Conservation (phyloP, 2,329 filamentous ascomycete genomes). For the Keithomyces neogunnii region DNA sequence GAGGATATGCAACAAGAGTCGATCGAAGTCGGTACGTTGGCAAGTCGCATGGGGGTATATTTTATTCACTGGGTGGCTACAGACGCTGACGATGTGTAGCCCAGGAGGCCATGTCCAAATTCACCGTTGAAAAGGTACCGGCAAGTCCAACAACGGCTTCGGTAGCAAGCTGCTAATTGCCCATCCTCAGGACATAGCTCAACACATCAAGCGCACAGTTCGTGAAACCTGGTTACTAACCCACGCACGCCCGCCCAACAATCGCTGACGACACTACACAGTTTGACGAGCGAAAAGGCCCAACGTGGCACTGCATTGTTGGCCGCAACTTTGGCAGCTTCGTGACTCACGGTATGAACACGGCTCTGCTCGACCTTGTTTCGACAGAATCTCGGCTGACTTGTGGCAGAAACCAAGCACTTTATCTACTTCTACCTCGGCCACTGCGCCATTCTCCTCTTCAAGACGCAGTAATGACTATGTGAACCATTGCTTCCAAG, state of each 20-base stretch:
- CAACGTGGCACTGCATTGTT: constrained; percentile 99
- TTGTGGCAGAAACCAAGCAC: constrained; percentile 80
- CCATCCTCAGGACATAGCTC: constrained; percentile 72
- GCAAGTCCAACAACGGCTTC: constrained; percentile 5
- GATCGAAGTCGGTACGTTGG: constrained; percentile 81
- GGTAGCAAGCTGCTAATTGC: constrained; percentile 11
- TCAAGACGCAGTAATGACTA: constrained; percentile 78
- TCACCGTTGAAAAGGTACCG: constrained; percentile 51
- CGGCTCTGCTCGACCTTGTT: neutral
- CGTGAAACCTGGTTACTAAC: constrained; percentile 14
- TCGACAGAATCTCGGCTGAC: neutral
- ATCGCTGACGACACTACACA: constrained; percentile 26
- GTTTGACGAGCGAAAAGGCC: constrained; percentile 96
- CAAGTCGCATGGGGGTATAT: neutral
- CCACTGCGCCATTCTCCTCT: constrained; percentile 94
- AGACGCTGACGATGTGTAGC: constrained; percentile 31
- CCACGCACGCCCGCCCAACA: neutral
- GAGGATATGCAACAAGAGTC: constrained; percentile 96
- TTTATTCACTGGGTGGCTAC: neutral
- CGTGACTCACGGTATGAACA: constrained; percentile 78
- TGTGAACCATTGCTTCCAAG: neutral
- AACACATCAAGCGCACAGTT: constrained; percentile 92
- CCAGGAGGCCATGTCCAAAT: constrained; percentile 55
- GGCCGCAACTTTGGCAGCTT: constrained; percentile 98
- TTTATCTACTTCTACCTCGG: constrained; percentile 99